Percentiles rank a stretch among this genome's conserved stretches.
Conservation (phyloP, 2,329 filamentous ascomycete species). For the Diaporthe velutina region DNA sequence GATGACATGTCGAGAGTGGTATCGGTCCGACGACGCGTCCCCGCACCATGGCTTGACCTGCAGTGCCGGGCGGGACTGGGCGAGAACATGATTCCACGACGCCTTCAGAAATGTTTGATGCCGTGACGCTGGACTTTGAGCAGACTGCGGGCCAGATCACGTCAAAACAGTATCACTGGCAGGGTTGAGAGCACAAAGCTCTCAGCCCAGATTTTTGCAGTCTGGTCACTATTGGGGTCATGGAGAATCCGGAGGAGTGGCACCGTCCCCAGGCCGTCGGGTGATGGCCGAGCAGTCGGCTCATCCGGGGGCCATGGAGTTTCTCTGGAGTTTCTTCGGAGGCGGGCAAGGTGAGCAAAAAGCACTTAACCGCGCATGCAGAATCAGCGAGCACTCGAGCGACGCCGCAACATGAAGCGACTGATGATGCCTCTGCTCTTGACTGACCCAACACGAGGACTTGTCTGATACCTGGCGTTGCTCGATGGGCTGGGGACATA, state of each 20-base stretch:
- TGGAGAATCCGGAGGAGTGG: conserved; percentile 10
- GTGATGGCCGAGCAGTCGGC: conserved; percentile 21
- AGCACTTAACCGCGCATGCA: neutral
- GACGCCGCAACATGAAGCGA: neutral
- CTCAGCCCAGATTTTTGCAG: neutral
- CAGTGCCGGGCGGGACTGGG: neutral
- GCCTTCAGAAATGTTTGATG: neutral
- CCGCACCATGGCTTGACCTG: neutral
- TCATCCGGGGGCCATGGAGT: conserved; percentile 22
- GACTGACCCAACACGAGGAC: neutral
- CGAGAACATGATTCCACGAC: neutral
- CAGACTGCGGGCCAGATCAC: neutral
- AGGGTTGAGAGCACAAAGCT: neutral
- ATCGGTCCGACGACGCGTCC: conserved; percentile 11
- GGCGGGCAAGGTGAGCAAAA: neutral
- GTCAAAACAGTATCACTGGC: neutral
- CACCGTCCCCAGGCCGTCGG: conserved; percentile 8
- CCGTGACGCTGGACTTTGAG: neutral
- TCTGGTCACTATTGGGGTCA: neutral
- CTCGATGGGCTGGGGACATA: too few relatives aligned
- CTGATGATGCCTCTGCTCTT: neutral
- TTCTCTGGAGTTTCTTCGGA: conserved; percentile 29
- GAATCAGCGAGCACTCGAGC: conserved; percentile 22
- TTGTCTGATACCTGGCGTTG: too few relatives aligned
- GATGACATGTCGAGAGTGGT: conserved; percentile 18